These are phyloP conservation scores for Daldinia caldariorum DNA, from an alignment of 495 filamentous ascomycete genomes.

Conservation along the genomic window DNA sequence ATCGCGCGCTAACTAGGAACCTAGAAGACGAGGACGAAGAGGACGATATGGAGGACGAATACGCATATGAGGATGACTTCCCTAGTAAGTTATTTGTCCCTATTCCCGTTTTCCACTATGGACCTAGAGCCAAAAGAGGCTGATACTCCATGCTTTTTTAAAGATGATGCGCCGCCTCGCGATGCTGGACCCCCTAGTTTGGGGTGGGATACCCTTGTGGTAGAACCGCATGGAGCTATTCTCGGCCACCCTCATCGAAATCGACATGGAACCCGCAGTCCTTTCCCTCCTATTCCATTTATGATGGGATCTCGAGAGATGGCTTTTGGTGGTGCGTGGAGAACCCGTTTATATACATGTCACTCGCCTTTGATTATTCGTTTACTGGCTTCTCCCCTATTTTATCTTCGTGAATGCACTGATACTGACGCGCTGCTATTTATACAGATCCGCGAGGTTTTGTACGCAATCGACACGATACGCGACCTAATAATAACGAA, in stretches of 20 bases:
- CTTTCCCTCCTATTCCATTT: constrained; percentile 52
- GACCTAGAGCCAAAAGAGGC: neutral
- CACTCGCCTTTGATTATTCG: constrained; percentile 31
- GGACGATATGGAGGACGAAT: constrained; percentile 75
- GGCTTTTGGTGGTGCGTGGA: constrained; percentile 16
- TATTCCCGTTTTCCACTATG: constrained; percentile 4
- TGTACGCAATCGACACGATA: constrained; percentile 46
- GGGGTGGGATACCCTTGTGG: constrained; percentile 59
- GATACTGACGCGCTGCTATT: constrained; percentile 37
- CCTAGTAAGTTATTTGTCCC: constrained; percentile 66
- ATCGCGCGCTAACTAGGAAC: constrained; percentile 42
- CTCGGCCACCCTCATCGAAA: constrained; percentile 43
- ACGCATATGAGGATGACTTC: constrained; percentile 72
- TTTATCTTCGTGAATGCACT: neutral
- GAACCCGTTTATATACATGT: neutral
- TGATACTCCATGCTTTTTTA: constrained; percentile 32
- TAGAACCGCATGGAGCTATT: constrained; percentile 46
- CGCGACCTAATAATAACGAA: constrained; percentile 60
- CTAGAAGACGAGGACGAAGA: constrained; percentile 74
- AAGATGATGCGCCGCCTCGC: constrained; percentile 61
- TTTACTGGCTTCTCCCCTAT: neutral
- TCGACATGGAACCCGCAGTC: constrained; percentile 47
- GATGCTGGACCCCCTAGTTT: constrained; percentile 52
- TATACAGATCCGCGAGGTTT: constrained; percentile 52
- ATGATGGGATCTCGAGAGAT: constrained; percentile 57